Evolutionary conservation across 1,284 basidiomycete species (phyloP), one percentile per base, ranked within the genome.

Genomic region (Hemileia vastatrix): DNA sequence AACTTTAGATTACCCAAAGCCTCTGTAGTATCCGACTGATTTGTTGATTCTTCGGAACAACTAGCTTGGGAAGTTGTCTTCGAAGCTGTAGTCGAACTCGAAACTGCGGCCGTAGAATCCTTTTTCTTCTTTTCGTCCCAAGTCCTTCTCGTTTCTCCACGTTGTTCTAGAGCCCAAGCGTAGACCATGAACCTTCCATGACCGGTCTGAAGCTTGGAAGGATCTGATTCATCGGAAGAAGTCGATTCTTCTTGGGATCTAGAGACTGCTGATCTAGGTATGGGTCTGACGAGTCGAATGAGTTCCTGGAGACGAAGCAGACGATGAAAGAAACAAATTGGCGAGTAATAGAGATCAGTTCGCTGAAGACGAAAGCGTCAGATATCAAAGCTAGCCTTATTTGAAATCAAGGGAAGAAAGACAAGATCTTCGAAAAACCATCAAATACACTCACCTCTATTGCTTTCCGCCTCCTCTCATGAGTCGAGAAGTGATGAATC

Each of bases 161-260:
- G 90, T 78, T 98, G 94, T 72, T 96, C 91, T 59, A 88, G 83
- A 0, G 94, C 93, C 94, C 94, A 98, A 15, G 97, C 95, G 71
- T 95, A 96, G 70, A 98, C 86, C 67, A 98, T 80, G 63, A 92
- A 81, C 5, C 90, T 84, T 8, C 90, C 86, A 68, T 86, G 82
- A 1, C 70, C 4, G 84, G 79, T 1, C 83, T 83, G 43, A 89
- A 82, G 11, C 81, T 79, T 62, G 82, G 80, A 15, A 91, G 72
- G 19, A 92, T 79, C n/a, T n/a, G 36, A 40, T 11, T 9, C 15
- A 15, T 11, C 36, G 15, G 36, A 40, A 40, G 36, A 40, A 40
- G 36, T 40, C 15, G 36, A 40, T 11, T 40, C 36, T 15, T 40
- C 36, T 40, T 40, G 8, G 15, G 36, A 9, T 47, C 31, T 4